Evolutionary conservation across 306 rosid species (phyloP), one percentile per base, ranked within the genome.

Genomic region (Cicer chorassanicum): DNA sequence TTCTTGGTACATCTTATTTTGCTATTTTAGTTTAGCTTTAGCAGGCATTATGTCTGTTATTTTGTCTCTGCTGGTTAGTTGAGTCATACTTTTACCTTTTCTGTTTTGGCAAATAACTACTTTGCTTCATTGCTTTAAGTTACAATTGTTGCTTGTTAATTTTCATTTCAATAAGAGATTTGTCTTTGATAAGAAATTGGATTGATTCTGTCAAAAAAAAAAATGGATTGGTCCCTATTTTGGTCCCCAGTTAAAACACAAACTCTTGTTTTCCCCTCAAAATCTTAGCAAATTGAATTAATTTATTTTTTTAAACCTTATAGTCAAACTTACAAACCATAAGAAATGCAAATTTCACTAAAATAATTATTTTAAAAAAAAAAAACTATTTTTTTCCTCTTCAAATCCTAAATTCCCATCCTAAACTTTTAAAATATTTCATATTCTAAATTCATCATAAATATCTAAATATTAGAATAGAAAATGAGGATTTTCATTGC

Each of bases 21-120:
- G 42, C 70, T 70, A 70, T 21, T 75, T 53, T 62, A 54, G 73
- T 62, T 69, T 81, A 44, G 53, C 68, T 62, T 69, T 81, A 36
- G 53, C 68, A 24, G 53, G 51, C 67, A 68, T 41, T 59, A 9
- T 68, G 51, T 14, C 72, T 40, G 66, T 65, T 65, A 71, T 18
- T 29, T 72, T 82, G 67, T 66, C 70, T 48, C 38, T 19, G 7
- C 19, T 5, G 66, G 67, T 65, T 72, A 72, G 79, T 72, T 72
- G 76, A 50, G 73, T 75, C 80, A 72, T 63, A 69, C 73, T 70
- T 53, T 39, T n/a, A 67, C 18, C 54, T 75, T 36, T 21, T 24
- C 8, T 29, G 66, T 21, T 67, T 60, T 67, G 66, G 42, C 70
- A 73, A 65, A 48, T 80, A 74, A 66, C 70, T 45, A 66, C 48